Percentiles rank a stretch among this genome's conserved stretches.
These are phyloP conservation scores for Spinacia oleracea DNA, from an alignment of 179 eudicot species.

Conservation along the genomic window DNA sequence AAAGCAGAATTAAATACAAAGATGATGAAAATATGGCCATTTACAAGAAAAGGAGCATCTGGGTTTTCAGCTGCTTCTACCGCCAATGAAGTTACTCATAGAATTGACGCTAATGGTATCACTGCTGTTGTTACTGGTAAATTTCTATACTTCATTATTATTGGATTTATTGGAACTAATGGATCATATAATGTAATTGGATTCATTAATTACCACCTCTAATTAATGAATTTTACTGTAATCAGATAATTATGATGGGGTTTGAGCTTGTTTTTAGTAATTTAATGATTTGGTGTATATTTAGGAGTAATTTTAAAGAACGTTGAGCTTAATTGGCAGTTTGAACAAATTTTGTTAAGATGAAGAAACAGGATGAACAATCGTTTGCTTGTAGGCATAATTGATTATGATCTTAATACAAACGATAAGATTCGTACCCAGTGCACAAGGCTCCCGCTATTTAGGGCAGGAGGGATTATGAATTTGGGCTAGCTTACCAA, in stretches of 20 bases:
- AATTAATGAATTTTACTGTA: not conserved
- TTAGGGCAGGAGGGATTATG: no score
- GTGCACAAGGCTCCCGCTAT: no score
- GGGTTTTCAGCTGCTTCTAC: slow-evolving; percentile 51
- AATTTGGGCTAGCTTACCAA: not conserved
- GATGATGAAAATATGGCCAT: slow-evolving; percentile 42
- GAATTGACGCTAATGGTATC: slow-evolving; percentile 41
- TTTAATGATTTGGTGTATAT: no score
- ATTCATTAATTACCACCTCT: not conserved
- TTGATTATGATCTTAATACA: not conserved
- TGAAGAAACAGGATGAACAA: not conserved
- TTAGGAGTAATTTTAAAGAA: no score
- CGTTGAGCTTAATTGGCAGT: no score
- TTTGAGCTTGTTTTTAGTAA: no score
- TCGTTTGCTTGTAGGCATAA: not conserved
- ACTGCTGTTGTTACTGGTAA: slow-evolving; percentile 49
- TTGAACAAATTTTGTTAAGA: no score
- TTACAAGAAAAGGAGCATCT: slow-evolving; percentile 43
- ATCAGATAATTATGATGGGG: not conserved
- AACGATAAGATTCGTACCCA: no score
- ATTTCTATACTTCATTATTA: not conserved
- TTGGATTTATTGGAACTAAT: not conserved
- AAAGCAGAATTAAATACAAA: not conserved
- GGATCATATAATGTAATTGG: not conserved
- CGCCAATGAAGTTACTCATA: slow-evolving; percentile 42